phyloP scores from a whole-genome alignment of 768 basidiomycete species.

The Russula abietina region DNA sequence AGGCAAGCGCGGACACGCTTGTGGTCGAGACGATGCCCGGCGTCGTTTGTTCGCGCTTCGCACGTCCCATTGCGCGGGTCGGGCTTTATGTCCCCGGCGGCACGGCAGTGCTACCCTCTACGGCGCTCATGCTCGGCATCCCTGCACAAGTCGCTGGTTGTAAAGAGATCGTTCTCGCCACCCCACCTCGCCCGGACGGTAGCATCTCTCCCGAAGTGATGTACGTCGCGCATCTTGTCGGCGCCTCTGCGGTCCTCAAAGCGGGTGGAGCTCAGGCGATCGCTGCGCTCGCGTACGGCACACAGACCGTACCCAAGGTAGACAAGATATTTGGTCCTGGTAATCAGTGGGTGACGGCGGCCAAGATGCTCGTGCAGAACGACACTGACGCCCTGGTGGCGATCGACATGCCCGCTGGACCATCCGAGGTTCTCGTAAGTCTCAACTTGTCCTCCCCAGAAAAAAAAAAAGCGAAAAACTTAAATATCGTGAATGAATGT shows the following conservation, averaged over 20 bases:
- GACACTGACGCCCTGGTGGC: constrained; percentile 94
- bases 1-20: constrained; percentile 63
- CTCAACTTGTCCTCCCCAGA: not conserved
- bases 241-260: constrained; percentile 84
- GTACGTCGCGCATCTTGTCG: constrained; percentile 89
- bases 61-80: constrained; percentile 90
- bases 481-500: not conserved
- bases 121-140: constrained; percentile 95
- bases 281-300: constrained; percentile 95
- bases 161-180: constrained; percentile 85
- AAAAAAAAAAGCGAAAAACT: constrained; percentile 7
- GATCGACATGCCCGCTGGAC: constrained; percentile 99
- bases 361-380: constrained; percentile 99
- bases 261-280: constrained; percentile 97
- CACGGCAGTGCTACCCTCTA: constrained; percentile 92
- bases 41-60: constrained; percentile 91
- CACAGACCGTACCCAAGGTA: constrained; percentile 90
- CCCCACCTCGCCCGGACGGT: constrained; percentile 91
- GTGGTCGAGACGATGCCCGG: constrained; percentile 97
- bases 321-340: constrained; percentile 99
- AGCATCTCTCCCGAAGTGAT: constrained; percentile 94
- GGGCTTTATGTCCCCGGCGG: constrained; percentile 97
- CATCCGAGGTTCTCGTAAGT: constrained; percentile 92
- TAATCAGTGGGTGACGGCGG: constrained; percentile 99
- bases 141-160: constrained; percentile 98